Base-by-base conservation (phyloP, 306 rosid genomes). In the Coriaria nepalensis region DNA sequence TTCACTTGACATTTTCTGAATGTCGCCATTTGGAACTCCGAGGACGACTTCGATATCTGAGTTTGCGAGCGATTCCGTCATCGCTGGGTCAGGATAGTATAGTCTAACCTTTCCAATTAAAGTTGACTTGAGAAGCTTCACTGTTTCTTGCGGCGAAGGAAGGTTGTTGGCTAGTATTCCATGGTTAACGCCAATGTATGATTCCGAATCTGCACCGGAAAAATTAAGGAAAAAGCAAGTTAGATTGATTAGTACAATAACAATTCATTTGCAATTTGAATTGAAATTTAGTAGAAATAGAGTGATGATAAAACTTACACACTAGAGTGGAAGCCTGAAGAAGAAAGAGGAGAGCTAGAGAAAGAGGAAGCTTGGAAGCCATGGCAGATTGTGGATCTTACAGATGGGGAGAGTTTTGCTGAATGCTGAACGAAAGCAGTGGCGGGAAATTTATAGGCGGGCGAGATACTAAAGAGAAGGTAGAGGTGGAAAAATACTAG, bases 91-190 rank as follows among this genome's bases (percentile, higher is more conserved):
- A 53, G 96, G 13, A 2, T 96, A 96, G 72, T 92, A 92, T 11
- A 92, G 35, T 0, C 99, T 85, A 12, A 92, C 94, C 40, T 92
- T 92, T 14, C 73, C 72, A 36, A 92, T 79, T 4, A 86, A 35
- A 5, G 99, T 86, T 12, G 98, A 73, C 14, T 86, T 92, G 53
- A 92, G 96, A 7, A 92, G 86, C 61, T 78, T 85, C 3, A 94
- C 86, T 37, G 99, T 82, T 59, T 79, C 71, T 1, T 93, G 57
- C 8, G 96, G 93, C 6, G 88, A 78, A 1, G 96, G 99, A 8
- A 92, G 96, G 70, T 92, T 82, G 66, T 92, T 81, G 32, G 99
- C 96, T 42, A 92, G 72, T 73, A 71, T 78, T 5, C 99, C 99
- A 54, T 92, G 85, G 75, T 92, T 92, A 9, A 92, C 79, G 0